Evolutionary conservation across 2,329 filamentous ascomycete species (phyloP), one percentile per base, ranked within the genome.

Genomic region (Elsinoe australis): DNA sequence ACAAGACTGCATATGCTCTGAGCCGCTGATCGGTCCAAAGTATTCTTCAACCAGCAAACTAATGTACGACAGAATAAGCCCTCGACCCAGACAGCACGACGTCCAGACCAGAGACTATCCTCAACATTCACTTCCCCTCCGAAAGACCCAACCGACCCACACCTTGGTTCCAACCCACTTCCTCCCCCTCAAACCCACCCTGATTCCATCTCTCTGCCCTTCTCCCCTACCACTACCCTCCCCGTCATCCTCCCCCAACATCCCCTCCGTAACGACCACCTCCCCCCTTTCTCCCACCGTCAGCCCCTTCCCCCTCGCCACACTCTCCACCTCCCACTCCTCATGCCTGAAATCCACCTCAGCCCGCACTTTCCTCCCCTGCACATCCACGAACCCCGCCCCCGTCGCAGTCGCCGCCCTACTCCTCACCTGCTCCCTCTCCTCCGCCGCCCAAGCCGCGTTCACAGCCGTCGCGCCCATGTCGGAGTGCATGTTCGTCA

Each of bases 401-500:
- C 80, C 78, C 19, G 72, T 75, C 12, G 71, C 67, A 10, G 53
- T 53, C 1, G 39, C 8, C 9, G 39, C 24, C 10, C 39, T 24
- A n/a, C n/a, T n/a, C n/a, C n/a, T n/a, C 5, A 19, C 4, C 6
- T 9, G 14, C 17, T 32, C 24, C 9, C 4, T 12, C 9, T 15
- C 22, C 17, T 12, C 4, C 2, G 15, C 31, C 39, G 15, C 31
- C 39, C 39, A 44, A 10, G 7, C 14, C 7, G 24, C 17, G 39
- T 21, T 44, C 14, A 44, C 12, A 4, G 39, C 39, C 10, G 39
- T 44, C 17, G 21, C 14, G 7, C 78, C 79, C 79, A 83, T 83
- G 2, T 82, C 74, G 1, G 70, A 62, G 59, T 84, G 80, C 80
- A 84, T 84, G 56, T 83, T 83, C 1, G 79, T 83, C n/a, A 83